Conservation (phyloP, 768 basidiomycete species). For the Agrocybe praecox region DNA sequence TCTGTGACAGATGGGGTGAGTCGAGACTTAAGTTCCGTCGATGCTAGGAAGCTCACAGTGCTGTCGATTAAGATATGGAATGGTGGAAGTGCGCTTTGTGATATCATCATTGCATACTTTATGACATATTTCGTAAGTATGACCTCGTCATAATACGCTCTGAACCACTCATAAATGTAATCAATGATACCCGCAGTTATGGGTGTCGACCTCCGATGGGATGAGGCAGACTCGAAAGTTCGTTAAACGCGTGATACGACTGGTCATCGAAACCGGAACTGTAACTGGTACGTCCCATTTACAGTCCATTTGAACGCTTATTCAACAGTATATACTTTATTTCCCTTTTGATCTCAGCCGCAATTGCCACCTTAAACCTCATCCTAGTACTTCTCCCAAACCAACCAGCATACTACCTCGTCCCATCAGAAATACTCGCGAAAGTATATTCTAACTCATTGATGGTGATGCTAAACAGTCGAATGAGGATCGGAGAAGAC, state of each 20-base stretch:
- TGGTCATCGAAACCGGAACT: conserved; percentile 9
- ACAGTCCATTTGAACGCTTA: no score
- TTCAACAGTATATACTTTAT: no score
- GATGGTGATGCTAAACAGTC: conserved; percentile 11
- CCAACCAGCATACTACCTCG: conserved; percentile 7
- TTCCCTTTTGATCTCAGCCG: no score
- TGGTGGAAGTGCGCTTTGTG: conserved; percentile 2
- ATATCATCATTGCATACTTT: neutral
- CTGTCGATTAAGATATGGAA: conserved; percentile 9
- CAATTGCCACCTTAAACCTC: conserved; percentile 4
- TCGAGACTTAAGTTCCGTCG: no score
- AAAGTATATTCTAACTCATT: conserved; percentile 12
- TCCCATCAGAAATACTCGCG: conserved; percentile 3
- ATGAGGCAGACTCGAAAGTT: conserved; percentile 1
- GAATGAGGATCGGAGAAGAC: neutral
- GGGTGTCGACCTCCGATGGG: neutral
- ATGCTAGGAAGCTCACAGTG: no score
- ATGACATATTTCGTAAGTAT: conserved; percentile 6
- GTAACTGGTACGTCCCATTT: conserved; percentile 1
- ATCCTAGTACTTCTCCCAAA: conserved; percentile 1
- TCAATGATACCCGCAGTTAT: neutral
- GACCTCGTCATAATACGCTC: no score
- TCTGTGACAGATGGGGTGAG: conserved; percentile 5
- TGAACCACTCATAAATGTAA: no score
- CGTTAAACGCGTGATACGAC: conserved; percentile 1